Base-by-base conservation (phyloP, 129 eudicot species). In the Sambucus nigra region DNA sequence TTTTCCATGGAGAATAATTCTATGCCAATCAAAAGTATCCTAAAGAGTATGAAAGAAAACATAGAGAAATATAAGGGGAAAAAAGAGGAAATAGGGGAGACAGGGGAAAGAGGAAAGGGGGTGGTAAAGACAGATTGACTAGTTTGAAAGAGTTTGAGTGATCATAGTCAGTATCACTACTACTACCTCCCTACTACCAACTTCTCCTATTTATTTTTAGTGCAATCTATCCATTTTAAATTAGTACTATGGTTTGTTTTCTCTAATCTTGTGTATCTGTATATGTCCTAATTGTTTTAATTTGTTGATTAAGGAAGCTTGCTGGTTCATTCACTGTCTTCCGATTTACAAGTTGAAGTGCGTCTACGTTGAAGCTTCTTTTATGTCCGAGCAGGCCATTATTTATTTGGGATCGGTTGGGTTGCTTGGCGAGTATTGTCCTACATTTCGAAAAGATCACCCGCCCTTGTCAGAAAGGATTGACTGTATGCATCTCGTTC, bases 391-490 rank as follows among this genome's bases (percentile, higher is more conserved):
- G 60, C 79, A 66, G 67, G 80, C 82, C 47, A 67, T 72, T 66
- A 51, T 67, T 63, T 65, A 59, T 67, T 60, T 79, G 66, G 76
- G 79, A 80, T 71, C 60, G 49, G 62, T 84, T 59, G 89, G 94
- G 73, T 71, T 80, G 80, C 79, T 84, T 63, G 89, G 89, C 57
- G 82, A 84, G 51, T 80, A 84, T 66, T 76, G 82, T 61, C 94
- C 81, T 63, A 53, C 60, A 40, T 49, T 71, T 11, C 67, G 69
- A 21, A 67, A 59, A 67, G 66, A 71, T 69, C 53, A 55, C 32
- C 62, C 27, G 11, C 62, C 47, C 27, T 54, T 70, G 35, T 55
- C 52, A 8, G 52, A 40, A 19, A 38, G 51, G 46, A 25, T 70
- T 67, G 64, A 46, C 74, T 85, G 86, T 62, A 85, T 85, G 91